Base-by-base conservation (phyloP, 2,329 filamentous ascomycete genomes). In the Colletotrichum tanaceti region DNA sequence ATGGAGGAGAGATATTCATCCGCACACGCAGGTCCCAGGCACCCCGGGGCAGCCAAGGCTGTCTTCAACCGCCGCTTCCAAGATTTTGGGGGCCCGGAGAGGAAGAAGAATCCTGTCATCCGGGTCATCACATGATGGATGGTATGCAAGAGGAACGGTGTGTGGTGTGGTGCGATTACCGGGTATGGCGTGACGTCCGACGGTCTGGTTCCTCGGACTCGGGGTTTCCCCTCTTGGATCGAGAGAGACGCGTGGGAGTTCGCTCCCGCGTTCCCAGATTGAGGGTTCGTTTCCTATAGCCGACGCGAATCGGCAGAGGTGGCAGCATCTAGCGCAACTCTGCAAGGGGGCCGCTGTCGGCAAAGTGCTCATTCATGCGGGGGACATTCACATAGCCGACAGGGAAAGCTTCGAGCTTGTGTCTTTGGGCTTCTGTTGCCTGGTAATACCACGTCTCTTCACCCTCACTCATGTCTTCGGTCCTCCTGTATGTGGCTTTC, bases 21-120 rank as follows among this genome's bases (percentile, higher is more conserved):
- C 11, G 39, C 11, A 18, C 62, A 66, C 64, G 66, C 66, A 68
- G 66, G 66, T 65, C 66, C 66, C 66, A 65, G 66, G 62, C 44
- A 68, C 65, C 14, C 46, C 2, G 38, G 10, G 2, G 5, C 7
- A 9, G 39, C n/a, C 55, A 44, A 61, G 32, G 50, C 28, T 28
- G 39, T 5, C 11, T 38, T 16, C 41, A 38, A 38, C 24, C 43
- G 39, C 61, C 49, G 18, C 10, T 35, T 43, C 61, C 55, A 61
- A 65, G 50, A 65, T 65, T 38, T 28, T 60, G 62, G 55, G 4
- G 14, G 32, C 46, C 59, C 5, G 7, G 60, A 58, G 6, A 1
- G 50, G 62, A 20, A 60, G 24, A 18, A 38, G 3, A 65, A 20
- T 11, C 4, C 59, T 63, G 39, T 46, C 61, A 55, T 55, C 60